Conservation (phyloP, 2,329 filamentous ascomycete species). For the Colletotrichum shisoi region DNA sequence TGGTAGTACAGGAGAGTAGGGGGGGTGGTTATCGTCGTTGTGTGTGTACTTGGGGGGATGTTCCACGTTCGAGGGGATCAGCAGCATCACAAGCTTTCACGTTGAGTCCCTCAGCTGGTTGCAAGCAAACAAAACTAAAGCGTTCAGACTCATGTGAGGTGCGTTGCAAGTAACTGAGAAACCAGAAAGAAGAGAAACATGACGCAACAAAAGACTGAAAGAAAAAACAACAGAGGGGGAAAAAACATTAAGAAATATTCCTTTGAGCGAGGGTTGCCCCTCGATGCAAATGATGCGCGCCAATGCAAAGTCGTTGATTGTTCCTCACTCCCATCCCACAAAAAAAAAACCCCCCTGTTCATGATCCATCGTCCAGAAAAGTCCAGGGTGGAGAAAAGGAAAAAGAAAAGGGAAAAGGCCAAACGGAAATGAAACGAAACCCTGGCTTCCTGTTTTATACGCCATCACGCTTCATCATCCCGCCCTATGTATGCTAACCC, state of each 20-base stretch:
- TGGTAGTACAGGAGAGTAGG: constrained; percentile 8
- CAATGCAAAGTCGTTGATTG: constrained; percentile 33
- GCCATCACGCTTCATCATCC: constrained; percentile 26
- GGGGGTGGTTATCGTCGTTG: background rate
- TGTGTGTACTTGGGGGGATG: background rate
- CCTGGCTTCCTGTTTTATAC: constrained; percentile 36
- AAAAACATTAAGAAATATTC: constrained; percentile 24
- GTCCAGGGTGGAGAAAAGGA: constrained; percentile 3
- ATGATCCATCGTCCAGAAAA: constrained; percentile 5
- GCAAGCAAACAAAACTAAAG: constrained; percentile 16
- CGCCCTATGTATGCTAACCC: constrained; percentile 24
- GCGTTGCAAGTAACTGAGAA: background rate
- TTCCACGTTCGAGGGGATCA: background rate
- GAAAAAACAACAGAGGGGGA: background rate
- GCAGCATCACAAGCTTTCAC: constrained; percentile 14
- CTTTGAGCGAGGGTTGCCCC: constrained; percentile 24
- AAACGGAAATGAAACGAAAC: constrained; percentile 12
- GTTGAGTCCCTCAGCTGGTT: constrained; percentile 5
- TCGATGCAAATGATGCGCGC: constrained; percentile 22
- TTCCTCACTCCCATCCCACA: background rate
- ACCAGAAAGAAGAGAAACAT: background rate
- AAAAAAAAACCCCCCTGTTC: background rate
- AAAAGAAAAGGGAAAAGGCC: constrained; percentile 11
- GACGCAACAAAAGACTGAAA: background rate
- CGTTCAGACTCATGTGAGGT: constrained; percentile 27